A percentile compares a stretch with the other conserved stretches of the same genome.
phyloP scores from a whole-genome alignment of 2,329 filamentous ascomycete genomes.

The Xylaria sp. region DNA sequence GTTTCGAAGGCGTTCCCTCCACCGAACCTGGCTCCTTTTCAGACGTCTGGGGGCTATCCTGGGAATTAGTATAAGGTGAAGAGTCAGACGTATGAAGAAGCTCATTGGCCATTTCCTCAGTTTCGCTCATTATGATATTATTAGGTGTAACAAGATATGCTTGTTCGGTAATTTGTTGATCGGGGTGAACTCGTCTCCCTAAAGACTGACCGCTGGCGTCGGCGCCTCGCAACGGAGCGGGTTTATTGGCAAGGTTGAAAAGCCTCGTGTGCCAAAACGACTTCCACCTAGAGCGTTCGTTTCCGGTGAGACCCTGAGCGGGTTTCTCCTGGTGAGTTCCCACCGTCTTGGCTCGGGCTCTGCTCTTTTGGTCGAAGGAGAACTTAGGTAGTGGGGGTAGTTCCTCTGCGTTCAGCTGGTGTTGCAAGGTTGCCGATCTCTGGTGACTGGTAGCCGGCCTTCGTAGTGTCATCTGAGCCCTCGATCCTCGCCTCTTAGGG shows the following conservation, averaged over 20 bases:
- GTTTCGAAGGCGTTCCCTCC: conserved; percentile 58
- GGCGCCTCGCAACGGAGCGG: conserved; percentile 40
- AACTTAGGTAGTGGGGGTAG: conserved; percentile 45
- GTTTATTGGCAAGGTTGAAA: conserved; percentile 38
- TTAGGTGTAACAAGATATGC: conserved; percentile 55
- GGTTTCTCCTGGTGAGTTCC: conserved; percentile 37
- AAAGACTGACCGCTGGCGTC: conserved; percentile 47
- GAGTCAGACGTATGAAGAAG: conserved; percentile 9
- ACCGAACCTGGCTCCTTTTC: conserved; percentile 45
- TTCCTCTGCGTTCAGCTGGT: conserved; percentile 50
- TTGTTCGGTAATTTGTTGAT: conserved; percentile 49
- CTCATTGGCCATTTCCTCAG: conserved; percentile 15
- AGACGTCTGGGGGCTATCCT: conserved; percentile 45
- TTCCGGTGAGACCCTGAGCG: conserved; percentile 18
- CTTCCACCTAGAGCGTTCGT: conserved; percentile 56
- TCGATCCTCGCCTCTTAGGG: conserved; percentile 61
- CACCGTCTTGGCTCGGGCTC: conserved; percentile 48
- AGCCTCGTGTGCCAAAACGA: conserved; percentile 67
- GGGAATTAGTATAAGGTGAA: conserved; percentile 29
- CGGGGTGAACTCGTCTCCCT: conserved; percentile 49
- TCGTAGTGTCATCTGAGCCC: conserved; percentile 72
- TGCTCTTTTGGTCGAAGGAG: conserved; percentile 51
- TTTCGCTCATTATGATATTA: conserved; percentile 40
- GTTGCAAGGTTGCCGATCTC: conserved; percentile 75
- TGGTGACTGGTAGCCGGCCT: conserved; percentile 84